Conservation (phyloP, 306 rosid genomes). For the Begonia loranthoides region DNA sequence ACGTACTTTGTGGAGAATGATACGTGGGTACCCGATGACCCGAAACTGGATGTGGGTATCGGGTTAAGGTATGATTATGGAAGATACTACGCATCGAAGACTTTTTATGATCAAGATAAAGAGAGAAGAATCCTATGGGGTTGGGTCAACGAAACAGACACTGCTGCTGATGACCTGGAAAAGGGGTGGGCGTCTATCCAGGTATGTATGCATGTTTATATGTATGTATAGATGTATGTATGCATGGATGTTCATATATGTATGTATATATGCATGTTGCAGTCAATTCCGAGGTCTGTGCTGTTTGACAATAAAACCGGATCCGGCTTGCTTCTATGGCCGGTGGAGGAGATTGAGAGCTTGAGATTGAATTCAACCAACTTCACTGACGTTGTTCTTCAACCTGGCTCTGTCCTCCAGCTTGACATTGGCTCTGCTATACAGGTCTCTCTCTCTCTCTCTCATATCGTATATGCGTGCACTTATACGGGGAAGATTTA, state of each 20-base stretch:
- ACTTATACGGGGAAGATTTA: too few relatives aligned
- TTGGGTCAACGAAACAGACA: slow-evolving; percentile 75
- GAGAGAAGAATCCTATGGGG: slow-evolving; percentile 60
- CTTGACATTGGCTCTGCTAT: slow-evolving; percentile 50
- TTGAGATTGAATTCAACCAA: slow-evolving; percentile 36
- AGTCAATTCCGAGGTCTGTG: slow-evolving; percentile 73
- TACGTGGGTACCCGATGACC: slow-evolving; percentile 84
- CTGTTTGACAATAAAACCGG: slow-evolving; percentile 55
- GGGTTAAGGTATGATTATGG: slow-evolving; percentile 69
- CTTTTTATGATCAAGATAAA: slow-evolving; percentile 53
- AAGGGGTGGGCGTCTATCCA: slow-evolving; percentile 89
- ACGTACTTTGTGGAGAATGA: slow-evolving; percentile 40
- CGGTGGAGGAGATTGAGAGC: slow-evolving; percentile 69
- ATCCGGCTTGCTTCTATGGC: slow-evolving; percentile 59
- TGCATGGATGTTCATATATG: neutral
- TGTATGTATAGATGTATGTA: neutral
- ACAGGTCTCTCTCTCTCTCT: slow-evolving; percentile 38
- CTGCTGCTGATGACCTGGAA: slow-evolving; percentile 32
- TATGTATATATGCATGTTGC: neutral
- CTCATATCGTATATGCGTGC: too few relatives aligned
- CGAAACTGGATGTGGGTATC: slow-evolving; percentile 63
- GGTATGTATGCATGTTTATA: slow-evolving; percentile 14
- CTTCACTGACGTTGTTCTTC: slow-evolving; percentile 32
- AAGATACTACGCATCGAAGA: slow-evolving; percentile 75
- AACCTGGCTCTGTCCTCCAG: slow-evolving; percentile 52